Conservation (phyloP, 495 filamentous ascomycete genomes). For the Neurospora terricola region DNA sequence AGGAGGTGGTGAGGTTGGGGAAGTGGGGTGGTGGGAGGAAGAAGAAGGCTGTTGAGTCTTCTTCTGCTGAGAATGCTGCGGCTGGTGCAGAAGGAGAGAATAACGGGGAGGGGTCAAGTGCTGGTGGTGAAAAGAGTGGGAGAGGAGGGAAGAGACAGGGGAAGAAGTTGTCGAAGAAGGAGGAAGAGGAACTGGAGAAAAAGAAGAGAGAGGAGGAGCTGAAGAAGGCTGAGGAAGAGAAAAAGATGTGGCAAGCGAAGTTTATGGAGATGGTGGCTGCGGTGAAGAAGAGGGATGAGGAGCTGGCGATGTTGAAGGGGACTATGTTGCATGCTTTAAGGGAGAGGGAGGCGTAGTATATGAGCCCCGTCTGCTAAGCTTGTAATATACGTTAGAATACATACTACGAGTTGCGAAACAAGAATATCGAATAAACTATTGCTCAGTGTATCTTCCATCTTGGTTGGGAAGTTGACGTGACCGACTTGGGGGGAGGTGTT, state of each 20-base stretch:
- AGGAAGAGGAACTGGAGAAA: conserved; percentile 15
- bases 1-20: conserved; percentile 34
- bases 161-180: conserved; percentile 4
- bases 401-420: neutral
- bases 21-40: conserved; percentile 16
- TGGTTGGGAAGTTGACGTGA: neutral
- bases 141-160: conserved; percentile 8
- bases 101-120: neutral
- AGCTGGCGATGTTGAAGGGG: conserved; percentile 14
- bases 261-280: conserved; percentile 25
- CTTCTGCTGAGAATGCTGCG: neutral
- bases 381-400: neutral
- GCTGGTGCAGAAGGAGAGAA: neutral
- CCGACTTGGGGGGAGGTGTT: neutral
- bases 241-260: conserved; percentile 25
- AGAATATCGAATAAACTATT: neutral
- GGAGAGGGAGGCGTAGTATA: neutral
- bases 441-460: neutral
- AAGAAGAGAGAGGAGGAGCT: conserved; percentile 19
- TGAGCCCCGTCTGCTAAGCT: too few relatives aligned
- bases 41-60: conserved; percentile 5
- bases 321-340: conserved; percentile 15
- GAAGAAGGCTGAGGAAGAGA: conserved; percentile 14
- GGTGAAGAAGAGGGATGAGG: conserved; percentile 21
- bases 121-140: neutral